Evolutionary conservation across 2,329 filamentous ascomycete genomes (phyloP).

Genomic region (Trichoderma hamatum): DNA sequence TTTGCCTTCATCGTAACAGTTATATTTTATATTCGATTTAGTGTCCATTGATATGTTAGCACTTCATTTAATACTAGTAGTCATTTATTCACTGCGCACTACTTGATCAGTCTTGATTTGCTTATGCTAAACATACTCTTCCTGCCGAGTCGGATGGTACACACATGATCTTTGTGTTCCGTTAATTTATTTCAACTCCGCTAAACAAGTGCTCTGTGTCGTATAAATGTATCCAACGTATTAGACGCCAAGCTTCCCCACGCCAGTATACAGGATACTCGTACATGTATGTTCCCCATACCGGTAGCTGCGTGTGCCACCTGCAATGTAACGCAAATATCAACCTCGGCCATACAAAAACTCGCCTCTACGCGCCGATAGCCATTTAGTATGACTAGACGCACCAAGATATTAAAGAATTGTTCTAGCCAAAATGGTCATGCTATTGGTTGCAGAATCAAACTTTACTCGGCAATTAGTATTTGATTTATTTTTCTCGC

Average conservation of each 20-base stretch:
- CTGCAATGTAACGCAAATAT: slow-evolving; percentile 13
- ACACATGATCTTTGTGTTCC: background rate
- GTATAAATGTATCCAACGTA: background rate
- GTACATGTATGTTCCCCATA: background rate
- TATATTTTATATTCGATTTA: background rate
- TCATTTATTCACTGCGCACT: background rate
- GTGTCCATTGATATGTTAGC: background rate
- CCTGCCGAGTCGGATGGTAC: no score
- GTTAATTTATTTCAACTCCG: background rate
- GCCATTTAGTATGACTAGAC: background rate
- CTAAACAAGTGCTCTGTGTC: background rate
- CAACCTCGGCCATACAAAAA: background rate
- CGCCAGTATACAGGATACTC: background rate
- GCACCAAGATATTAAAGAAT: background rate
- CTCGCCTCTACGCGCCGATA: background rate
- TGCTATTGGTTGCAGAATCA: background rate
- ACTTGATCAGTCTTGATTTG: background rate
- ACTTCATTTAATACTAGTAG: background rate
- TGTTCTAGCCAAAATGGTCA: background rate
- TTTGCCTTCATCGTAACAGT: no score
- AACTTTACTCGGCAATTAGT: background rate
- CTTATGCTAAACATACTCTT: background rate
- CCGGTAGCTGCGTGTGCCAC: slow-evolving; percentile 1
- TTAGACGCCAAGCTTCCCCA: background rate
- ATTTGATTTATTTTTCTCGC: background rate